These are phyloP conservation scores for Russula brevipes DNA, from an alignment of 768 basidiomycete species.

Conservation along the genomic window DNA sequence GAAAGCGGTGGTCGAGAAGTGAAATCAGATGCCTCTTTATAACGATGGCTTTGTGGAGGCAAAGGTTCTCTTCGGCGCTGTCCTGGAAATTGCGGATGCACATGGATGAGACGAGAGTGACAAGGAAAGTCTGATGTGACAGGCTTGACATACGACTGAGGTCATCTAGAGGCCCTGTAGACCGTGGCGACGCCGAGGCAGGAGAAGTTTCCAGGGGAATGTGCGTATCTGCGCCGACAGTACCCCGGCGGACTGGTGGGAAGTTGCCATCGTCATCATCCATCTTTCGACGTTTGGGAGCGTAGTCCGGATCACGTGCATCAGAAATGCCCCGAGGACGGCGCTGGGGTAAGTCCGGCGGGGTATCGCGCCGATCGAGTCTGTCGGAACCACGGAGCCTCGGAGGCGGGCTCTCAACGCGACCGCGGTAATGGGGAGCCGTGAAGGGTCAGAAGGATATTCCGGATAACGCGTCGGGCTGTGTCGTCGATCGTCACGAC, in stretches of 20 bases:
- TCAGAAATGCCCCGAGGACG: conserved; percentile 16
- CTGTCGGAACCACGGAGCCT: conserved; percentile 8
- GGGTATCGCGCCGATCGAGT: conserved; percentile 11
- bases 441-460: conserved; percentile 3
- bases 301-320: conserved; percentile 16
- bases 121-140: conserved; percentile 9
- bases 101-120: conserved; percentile 13
- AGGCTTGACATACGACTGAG: conserved; percentile 24
- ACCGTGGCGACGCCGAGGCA: conserved; percentile 20
- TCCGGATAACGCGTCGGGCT: conserved; percentile 19
- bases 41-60: conserved; percentile 25
- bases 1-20: conserved; percentile 1
- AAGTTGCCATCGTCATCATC: conserved; percentile 16
- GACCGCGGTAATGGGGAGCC: conserved; percentile 13
- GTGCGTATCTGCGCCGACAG: conserved; percentile 13
- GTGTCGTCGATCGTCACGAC: conserved; percentile 18
- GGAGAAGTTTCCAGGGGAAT: conserved; percentile 12
- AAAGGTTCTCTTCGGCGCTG: conserved; percentile 20
- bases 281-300: conserved; percentile 21
- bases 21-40: conserved; percentile 15
- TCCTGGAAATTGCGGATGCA: conserved; percentile 19
- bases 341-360: conserved; percentile 20
- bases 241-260: conserved; percentile 13
- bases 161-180: conserved; percentile 17
- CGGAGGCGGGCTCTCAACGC: conserved; percentile 20